Base-by-base conservation (phyloP, 1,284 basidiomycete genomes). In the Cutaneotrichosporon sp. region DNA sequence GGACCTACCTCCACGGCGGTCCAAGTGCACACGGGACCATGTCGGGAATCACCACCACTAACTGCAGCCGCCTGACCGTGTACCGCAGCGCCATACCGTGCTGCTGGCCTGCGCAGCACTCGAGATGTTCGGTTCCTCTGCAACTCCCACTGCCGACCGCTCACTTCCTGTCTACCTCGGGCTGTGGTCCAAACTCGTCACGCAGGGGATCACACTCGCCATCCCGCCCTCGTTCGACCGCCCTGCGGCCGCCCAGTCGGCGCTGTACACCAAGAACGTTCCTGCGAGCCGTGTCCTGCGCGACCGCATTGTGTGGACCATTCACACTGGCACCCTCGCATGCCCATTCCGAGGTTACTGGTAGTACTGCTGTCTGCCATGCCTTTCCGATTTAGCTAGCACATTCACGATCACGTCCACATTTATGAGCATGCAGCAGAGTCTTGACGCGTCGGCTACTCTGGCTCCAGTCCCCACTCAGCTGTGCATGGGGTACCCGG, bases 301-400 rank as follows among this genome's bases (percentile, higher is more conserved):
- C 22, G 51, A 53, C 51, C 51, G 51, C 24, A 38, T 53, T 14
- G 24, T 25, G 33, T 53, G 51, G 34, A 53, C 34, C 6, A 42
- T 53, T 13, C 51, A 53, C 18, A 53, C 51, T 1, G 51, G 51
- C 2, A 53, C 20, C 1, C 33, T 53, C 1, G 51, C 51, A 14
- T 53, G 51, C 14, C 51, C 51, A 14, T 53, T 53, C 51, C 51
- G 51, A 11, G 51, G 51, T 16, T 34, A 53, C 33, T 53, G 51
- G 51, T 53, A 38, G 14, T 31, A 6, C 25, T 3, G 5, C 25
- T 25, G 27, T 5, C 18, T 8, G 16, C 22, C 16, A 49, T 0
- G 6, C 14, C 16, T 42, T n/a, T 7, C 11, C 5, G 38, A 3
- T n/a, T n/a, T 2, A 42, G 16, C 6, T 18, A n/a, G 18, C 18